These are phyloP conservation scores for Chaetoscypha palmicola DNA, from an alignment of 2,329 filamentous ascomycete species.

Conservation along the genomic window DNA sequence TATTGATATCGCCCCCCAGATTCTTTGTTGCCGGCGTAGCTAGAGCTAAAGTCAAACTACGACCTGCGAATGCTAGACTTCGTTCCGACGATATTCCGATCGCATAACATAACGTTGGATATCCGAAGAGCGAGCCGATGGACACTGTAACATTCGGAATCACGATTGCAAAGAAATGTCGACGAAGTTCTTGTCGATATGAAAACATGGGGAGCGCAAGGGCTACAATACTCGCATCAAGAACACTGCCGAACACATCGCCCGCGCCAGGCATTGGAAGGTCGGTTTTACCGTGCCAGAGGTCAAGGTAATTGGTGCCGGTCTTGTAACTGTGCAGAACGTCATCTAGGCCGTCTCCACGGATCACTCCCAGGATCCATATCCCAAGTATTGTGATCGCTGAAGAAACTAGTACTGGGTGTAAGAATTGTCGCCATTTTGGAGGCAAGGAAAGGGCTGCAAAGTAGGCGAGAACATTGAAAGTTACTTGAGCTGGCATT, in stretches of 20 bases:
- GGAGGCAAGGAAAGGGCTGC: constrained; percentile 42
- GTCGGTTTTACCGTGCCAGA: constrained; percentile 38
- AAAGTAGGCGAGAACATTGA: constrained; percentile 48
- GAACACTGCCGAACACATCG: constrained; percentile 46
- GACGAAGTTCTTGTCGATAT: constrained; percentile 48
- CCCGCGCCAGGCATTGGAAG: constrained; percentile 44
- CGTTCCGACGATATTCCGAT: constrained; percentile 47
- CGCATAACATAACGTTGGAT: constrained; percentile 47
- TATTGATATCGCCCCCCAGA: constrained; percentile 48
- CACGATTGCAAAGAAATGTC: constrained; percentile 47
- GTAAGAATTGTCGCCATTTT: constrained; percentile 44
- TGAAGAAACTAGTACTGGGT: constrained; percentile 52
- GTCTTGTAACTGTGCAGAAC: constrained; percentile 45
- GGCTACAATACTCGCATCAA: constrained; percentile 52
- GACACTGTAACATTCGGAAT: constrained; percentile 46
- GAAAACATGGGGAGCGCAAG: constrained; percentile 55
- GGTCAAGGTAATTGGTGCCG: constrained; percentile 43
- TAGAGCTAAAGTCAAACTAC: constrained; percentile 54
- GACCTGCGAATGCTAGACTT: constrained; percentile 47
- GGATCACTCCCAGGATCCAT: constrained; percentile 45
- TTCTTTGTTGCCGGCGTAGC: constrained; percentile 50
- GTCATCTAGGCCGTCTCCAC: constrained; percentile 35
- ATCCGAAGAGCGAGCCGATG: constrained; percentile 47
- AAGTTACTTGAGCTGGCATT: constrained; percentile 37
- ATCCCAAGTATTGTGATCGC: constrained; percentile 45